Evolutionary conservation across 75 land plant genomes (phyloP).

Genomic region (Adiantum capillusveneris): DNA sequence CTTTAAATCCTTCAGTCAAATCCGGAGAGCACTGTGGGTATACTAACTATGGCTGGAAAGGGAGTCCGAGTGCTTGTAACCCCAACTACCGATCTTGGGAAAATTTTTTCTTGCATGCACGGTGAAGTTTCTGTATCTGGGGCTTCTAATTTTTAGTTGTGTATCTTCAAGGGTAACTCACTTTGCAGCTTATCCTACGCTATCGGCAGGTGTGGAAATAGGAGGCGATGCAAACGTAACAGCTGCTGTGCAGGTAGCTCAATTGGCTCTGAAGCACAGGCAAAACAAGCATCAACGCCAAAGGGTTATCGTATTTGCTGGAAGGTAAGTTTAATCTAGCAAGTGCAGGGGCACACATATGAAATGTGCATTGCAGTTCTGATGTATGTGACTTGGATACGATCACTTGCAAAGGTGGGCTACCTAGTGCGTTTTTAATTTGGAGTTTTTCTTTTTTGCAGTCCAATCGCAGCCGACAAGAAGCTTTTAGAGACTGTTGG

Average conservation of each 20-base stretch:
- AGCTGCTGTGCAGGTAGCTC: constrained; percentile 90
- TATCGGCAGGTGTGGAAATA: constrained; percentile 60
- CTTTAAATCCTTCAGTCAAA: constrained; percentile 46
- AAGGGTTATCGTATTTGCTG: constrained; percentile 85
- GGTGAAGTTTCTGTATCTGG: constrained; percentile 31
- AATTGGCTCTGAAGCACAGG: constrained; percentile 90
- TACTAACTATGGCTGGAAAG: constrained; percentile 89
- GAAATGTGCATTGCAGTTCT: too few species aligned
- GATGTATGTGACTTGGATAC: neutral
- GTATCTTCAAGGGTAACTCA: too few species aligned
- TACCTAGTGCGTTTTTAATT: too few species aligned
- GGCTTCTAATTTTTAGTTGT: too few species aligned
- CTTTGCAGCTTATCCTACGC: too few species aligned
- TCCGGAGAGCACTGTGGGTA: constrained; percentile 91
- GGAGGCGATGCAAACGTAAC: constrained; percentile 81
- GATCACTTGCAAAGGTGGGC: too few species aligned
- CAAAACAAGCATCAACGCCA: constrained; percentile 96
- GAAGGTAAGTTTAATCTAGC: constrained; percentile 69
- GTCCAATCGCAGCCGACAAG: constrained; percentile 79
- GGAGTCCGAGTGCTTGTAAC: constrained; percentile 86
- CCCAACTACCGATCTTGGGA: constrained; percentile 88
- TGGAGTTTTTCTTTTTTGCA: constrained; percentile 7
- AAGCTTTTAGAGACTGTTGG: constrained; percentile 76
- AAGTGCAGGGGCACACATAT: too few species aligned
- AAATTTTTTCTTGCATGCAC: constrained; percentile 87